Percentiles rank a stretch among this genome's conserved stretches.
Conservation (phyloP, 257 asterid genomes). For the Jaltomata sinuosa region DNA sequence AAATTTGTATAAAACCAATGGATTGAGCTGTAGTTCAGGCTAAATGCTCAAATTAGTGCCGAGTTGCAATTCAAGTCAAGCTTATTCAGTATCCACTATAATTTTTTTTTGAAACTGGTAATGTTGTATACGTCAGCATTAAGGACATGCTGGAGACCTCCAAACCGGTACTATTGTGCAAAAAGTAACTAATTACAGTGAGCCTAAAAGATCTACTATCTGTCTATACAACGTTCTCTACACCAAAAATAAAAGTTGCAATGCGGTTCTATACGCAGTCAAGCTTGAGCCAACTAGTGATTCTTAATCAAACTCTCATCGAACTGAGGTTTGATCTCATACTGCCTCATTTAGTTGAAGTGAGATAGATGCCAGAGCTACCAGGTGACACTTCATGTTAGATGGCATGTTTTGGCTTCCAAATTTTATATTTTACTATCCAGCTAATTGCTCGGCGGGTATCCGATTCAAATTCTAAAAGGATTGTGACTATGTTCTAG, state of each 20-base stretch:
- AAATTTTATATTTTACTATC: background rate
- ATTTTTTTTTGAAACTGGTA: no score
- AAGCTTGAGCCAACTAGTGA: background rate
- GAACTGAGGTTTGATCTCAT: background rate
- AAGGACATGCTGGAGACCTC: background rate
- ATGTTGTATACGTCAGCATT: no score
- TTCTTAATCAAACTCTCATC: background rate
- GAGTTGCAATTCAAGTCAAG: background rate
- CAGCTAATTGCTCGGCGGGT: background rate
- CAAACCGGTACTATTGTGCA: no score
- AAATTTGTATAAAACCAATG: background rate
- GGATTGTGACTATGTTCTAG: background rate
- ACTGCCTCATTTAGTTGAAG: background rate
- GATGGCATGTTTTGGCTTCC: background rate
- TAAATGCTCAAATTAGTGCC: background rate
- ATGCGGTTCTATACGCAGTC: background rate
- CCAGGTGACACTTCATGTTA: background rate
- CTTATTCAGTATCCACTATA: background rate
- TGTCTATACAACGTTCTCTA: no score
- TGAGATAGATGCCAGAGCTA: background rate
- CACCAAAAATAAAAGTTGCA: no score
- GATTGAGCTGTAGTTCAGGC: background rate
- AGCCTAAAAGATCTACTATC: no score
- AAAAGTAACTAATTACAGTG: no score
- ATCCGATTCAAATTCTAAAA: background rate